These are phyloP conservation scores for Pyricularia sp. DNA, from an alignment of 2,329 filamentous ascomycete genomes.

Conservation along the genomic window DNA sequence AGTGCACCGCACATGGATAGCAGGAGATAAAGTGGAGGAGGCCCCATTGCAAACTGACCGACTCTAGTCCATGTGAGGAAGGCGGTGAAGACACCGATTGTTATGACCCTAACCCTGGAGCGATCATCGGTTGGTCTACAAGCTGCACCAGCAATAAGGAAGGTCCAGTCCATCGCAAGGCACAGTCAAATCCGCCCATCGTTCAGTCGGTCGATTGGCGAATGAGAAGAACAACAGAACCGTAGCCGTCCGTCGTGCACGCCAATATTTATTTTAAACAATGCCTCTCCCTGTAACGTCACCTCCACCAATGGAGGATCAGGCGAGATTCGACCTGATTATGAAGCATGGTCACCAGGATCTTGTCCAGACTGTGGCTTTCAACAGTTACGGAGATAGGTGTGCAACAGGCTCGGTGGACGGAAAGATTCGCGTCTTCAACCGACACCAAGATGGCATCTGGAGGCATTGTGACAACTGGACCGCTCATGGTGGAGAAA, in stretches of 20 bases:
- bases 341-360: slow-evolving; percentile 70
- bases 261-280: not conserved
- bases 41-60: not conserved
- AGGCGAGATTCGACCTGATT: slow-evolving; percentile 45
- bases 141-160: no score
- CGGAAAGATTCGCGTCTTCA: slow-evolving; percentile 87
- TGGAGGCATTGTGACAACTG: slow-evolving; percentile 83
- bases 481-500: slow-evolving; percentile 83
- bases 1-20: not conserved
- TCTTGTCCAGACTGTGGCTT: slow-evolving; percentile 74
- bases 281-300: slow-evolving; percentile 10
- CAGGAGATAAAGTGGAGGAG: not conserved
- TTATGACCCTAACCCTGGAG: not conserved
- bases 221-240: not conserved
- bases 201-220: not conserved
- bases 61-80: not conserved
- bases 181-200: not conserved
- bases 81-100: not conserved
- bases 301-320: slow-evolving; percentile 29
- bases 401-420: slow-evolving; percentile 88
- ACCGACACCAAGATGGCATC: slow-evolving; percentile 64
- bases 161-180: no score
- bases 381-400: slow-evolving; percentile 87
- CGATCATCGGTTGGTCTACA: no score
- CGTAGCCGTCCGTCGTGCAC: not conserved